Percentiles rank a stretch among this genome's conserved stretches.
Conservation (phyloP, 2,329 filamentous ascomycete species). For the Dothidotthia symphoricarpi region DNA sequence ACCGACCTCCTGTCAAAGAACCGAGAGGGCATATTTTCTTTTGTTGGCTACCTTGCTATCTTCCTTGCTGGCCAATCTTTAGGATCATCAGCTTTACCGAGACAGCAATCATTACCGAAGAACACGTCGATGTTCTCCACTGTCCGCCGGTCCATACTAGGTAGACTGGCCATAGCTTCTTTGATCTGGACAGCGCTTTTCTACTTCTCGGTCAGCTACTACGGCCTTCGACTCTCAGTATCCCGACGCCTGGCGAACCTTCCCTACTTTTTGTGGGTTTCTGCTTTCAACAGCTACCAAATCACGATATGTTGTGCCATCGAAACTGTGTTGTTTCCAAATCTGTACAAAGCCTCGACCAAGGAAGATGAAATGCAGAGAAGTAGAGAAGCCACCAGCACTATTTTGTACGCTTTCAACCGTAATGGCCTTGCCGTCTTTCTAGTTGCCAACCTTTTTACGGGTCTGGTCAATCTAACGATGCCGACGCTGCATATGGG, state of each 20-base stretch:
- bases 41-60: constrained; percentile 89
- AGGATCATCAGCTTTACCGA: constrained; percentile 75
- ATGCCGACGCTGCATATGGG: constrained; percentile 75
- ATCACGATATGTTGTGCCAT: constrained; percentile 74
- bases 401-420: constrained; percentile 80
- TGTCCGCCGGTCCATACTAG: constrained; percentile 57
- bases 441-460: constrained; percentile 82
- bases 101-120: constrained; percentile 45
- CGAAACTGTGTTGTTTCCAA: constrained; percentile 76
- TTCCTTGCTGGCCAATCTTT: constrained; percentile 86
- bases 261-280: constrained; percentile 89
- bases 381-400: constrained; percentile 70
- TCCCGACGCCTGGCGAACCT: constrained; percentile 90
- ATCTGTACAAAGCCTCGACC: constrained; percentile 59
- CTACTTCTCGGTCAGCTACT: constrained; percentile 65
- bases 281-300: constrained; percentile 86
- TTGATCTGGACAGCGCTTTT: constrained; percentile 70
- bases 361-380: constrained; percentile 61
- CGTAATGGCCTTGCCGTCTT: constrained; percentile 85
- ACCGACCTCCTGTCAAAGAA: constrained; percentile 82
- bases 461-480: constrained; percentile 84
- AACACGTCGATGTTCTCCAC: constrained; percentile 49
- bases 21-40: constrained; percentile 92
- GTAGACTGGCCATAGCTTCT: constrained; percentile 64
- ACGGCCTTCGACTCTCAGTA: constrained; percentile 64